Evolutionary conservation across 2,329 filamentous ascomycete genomes (phyloP).

Genomic region (Talaromyces verruculosus): DNA sequence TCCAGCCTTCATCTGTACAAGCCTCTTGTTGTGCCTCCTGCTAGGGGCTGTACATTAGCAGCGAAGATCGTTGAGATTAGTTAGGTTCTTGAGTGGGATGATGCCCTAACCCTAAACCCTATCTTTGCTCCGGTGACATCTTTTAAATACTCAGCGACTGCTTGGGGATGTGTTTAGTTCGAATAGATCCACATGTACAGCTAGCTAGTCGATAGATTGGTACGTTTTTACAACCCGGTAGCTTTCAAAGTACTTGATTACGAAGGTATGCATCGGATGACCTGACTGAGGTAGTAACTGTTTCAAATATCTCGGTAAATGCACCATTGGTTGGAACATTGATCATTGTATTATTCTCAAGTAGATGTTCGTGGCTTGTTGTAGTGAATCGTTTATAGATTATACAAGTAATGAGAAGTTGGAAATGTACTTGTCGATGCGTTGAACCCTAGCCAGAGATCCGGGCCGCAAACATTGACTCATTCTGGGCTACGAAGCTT

Average conservation of each 20-base stretch:
- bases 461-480: not conserved
- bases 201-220: not conserved
- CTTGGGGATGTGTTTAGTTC: not conserved
- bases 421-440: not conserved
- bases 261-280: not conserved
- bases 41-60: not conserved
- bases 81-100: not conserved
- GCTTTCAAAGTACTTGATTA: not conserved
- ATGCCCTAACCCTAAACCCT: not conserved
- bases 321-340: not conserved
- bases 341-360: not conserved
- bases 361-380: not conserved
- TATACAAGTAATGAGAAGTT: not conserved
- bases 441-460: not conserved
- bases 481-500: not conserved
- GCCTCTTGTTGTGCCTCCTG: not conserved
- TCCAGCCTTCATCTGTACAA: not conserved
- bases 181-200: not conserved
- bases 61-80: not conserved
- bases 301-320: not conserved
- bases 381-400: not conserved
- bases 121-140: not conserved
- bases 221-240: not conserved
- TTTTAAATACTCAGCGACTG: not conserved
- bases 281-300: not conserved